Evolutionary conservation across 2,329 filamentous ascomycete species (phyloP).

Genomic region (Zasmidium citrigriseum): DNA sequence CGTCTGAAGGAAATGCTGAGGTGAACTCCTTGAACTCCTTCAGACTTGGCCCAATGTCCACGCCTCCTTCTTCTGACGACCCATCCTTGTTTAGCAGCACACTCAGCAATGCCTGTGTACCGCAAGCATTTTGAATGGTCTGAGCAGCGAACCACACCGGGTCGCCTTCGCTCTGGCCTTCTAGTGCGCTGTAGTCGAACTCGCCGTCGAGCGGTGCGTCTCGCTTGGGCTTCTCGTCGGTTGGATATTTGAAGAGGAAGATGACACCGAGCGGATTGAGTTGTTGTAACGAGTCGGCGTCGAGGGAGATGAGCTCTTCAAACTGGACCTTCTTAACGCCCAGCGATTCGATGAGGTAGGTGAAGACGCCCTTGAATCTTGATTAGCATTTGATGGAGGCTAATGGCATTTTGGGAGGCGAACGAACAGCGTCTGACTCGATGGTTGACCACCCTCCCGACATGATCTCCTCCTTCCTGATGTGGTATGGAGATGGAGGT

Average conservation of each 20-base stretch:
- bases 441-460: slow-evolving; percentile 92
- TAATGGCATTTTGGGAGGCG: slow-evolving; percentile 12
- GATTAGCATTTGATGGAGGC: slow-evolving; percentile 1
- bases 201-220: slow-evolving; percentile 75
- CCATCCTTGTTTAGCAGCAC: slow-evolving; percentile 79
- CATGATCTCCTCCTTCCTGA: slow-evolving; percentile 21
- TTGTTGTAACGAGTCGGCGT: slow-evolving; percentile 69
- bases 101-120: slow-evolving; percentile 90
- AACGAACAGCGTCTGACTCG: slow-evolving; percentile 86
- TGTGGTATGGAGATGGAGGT: not conserved
- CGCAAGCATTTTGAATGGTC: slow-evolving; percentile 98
- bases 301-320: slow-evolving; percentile 90
- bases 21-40: slow-evolving; percentile 86
- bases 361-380: slow-evolving; percentile 79
- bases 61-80: slow-evolving; percentile 39
- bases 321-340: slow-evolving; percentile 94
- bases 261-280: slow-evolving; percentile 73
- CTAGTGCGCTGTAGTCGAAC: slow-evolving; percentile 72
- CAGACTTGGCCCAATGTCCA: slow-evolving; percentile 73
- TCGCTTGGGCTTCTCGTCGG: slow-evolving; percentile 61
- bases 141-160: slow-evolving; percentile 91
- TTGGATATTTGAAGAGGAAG: slow-evolving; percentile 97
- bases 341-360: slow-evolving; percentile 87
- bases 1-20: slow-evolving; percentile 69
- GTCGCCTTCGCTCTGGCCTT: slow-evolving; percentile 23